Evolutionary conservation across 2,329 filamentous ascomycete genomes (phyloP).

Genomic region (Exophiala aquamarina): DNA sequence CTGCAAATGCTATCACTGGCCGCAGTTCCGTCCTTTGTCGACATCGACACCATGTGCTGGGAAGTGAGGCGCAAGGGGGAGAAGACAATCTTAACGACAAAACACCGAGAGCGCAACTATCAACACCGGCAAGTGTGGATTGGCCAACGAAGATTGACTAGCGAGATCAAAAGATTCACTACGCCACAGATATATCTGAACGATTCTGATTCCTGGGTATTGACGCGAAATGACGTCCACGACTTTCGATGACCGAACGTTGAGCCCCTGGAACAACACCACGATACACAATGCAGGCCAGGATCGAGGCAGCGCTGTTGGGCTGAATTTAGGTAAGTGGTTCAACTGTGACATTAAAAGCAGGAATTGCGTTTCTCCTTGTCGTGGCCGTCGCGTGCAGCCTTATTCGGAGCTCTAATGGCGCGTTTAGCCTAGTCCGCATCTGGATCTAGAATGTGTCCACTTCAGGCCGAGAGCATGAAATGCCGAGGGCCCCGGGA

Average conservation of each 20-base stretch:
- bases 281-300: too few relatives aligned
- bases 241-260: not conserved
- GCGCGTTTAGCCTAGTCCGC: too few relatives aligned
- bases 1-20: conserved; percentile 24
- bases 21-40: conserved; percentile 13
- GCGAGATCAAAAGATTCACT: conserved; percentile 25
- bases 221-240: conserved; percentile 13
- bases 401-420: too few relatives aligned
- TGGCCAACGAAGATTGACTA: conserved; percentile 23
- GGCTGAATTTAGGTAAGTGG: too few relatives aligned
- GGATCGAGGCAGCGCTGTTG: too few relatives aligned
- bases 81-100: conserved; percentile 26
- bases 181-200: conserved; percentile 12
- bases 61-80: conserved; percentile 19
- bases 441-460: too few relatives aligned
- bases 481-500: too few relatives aligned
- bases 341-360: too few relatives aligned
- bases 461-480: too few relatives aligned
- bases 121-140: conserved; percentile 27
- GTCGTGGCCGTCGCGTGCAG: too few relatives aligned
- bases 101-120: conserved; percentile 24
- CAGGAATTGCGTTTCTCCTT: too few relatives aligned
- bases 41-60: conserved; percentile 28
- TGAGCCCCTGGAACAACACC: too few relatives aligned
- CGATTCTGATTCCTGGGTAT: conserved; percentile 16